phyloP scores from a whole-genome alignment of 352 stramenopile genomes.

The Globisporangium nagaii region DNA sequence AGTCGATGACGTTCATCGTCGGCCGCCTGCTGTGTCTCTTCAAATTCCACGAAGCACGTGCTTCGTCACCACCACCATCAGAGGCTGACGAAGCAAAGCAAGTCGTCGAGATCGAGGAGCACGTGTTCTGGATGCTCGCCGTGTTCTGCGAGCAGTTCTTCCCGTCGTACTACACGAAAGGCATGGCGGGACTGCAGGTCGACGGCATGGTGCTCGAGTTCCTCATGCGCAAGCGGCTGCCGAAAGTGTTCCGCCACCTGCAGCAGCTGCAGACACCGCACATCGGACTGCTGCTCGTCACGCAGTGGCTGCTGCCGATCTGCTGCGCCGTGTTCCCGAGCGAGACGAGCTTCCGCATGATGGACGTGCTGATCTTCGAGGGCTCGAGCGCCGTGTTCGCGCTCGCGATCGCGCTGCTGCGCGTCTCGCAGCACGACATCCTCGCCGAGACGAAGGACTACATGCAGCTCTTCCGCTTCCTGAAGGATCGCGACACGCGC shows the following conservation, averaged over 20 bases:
- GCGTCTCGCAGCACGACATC: conserved; percentile 46
- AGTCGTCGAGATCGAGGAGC: conserved; percentile 24
- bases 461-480: conserved; percentile 56
- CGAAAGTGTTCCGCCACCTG: conserved; percentile 55
- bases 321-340: conserved; percentile 65
- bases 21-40: conserved; percentile 66
- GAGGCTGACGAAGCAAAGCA: not conserved
- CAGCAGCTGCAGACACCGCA: conserved; percentile 44
- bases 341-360: conserved; percentile 52
- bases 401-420: conserved; percentile 47
- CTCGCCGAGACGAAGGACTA: conserved; percentile 55
- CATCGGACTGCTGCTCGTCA: conserved; percentile 55
- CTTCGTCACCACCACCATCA: not conserved
- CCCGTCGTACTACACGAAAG: conserved; percentile 52
- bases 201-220: conserved; percentile 51
- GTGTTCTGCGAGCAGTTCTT: conserved; percentile 58
- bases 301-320: conserved; percentile 59
- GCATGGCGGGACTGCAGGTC: conserved; percentile 55
- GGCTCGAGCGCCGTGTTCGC: conserved; percentile 46
- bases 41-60: conserved; percentile 2
- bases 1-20: conserved; percentile 89
- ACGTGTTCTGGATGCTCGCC: conserved; percentile 55
- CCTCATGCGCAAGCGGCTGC: conserved; percentile 37
- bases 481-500: conserved; percentile 52
- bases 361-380: conserved; percentile 60